Base-by-base conservation (phyloP, 768 basidiomycete genomes). In the Coprinopsis cinerea region DNA sequence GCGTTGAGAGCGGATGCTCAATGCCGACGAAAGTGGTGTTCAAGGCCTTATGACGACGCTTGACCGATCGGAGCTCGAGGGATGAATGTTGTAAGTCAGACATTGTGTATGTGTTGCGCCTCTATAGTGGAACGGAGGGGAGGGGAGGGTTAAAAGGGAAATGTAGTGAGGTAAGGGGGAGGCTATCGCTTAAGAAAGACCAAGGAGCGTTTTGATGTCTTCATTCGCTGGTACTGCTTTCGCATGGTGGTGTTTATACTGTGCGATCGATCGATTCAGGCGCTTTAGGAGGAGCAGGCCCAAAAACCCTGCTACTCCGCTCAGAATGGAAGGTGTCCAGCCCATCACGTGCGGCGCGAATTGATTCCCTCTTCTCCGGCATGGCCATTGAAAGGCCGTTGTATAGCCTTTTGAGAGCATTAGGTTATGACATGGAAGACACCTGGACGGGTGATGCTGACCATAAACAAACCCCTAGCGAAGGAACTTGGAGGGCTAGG, bases 11-110 rank as follows among this genome's bases (percentile, higher is more conserved):
- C 7, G 74, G 54, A 61, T 88, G 87, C 27, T 78, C 71, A 39
- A 83, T 57, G 47, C 88, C 88, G 32, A 69, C 70, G 65, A 90
- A 88, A 7, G 81, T 79, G 0, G 86, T 82, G 42, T 74, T 61
- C 43, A 90, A 79, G 28, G 64, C 60, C 28, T 67, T 49, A 64
- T 88, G 84, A 53, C 76, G 70, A 39, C 83, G 53, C 51, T 64
- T 63, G 27, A 67, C 67, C 32, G 56, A 57, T 11, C 56, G 52
- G 43, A 56, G 49, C 48, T 54, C 50, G 26, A n/a, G n/a, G n/a
- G 52, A 27, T 40, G 54, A 53, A 49, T 55, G 55, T 30, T 59
- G 62, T 49, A 54, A 54, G 44, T 58, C 46, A 43, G 67, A 66
- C 69, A 67, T 68, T 53, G 50, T 44, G 49, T 49, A 10, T 39